phyloP scores from a whole-genome alignment of 176 grass and related monocot species.

The Aegilops longissima region DNA sequence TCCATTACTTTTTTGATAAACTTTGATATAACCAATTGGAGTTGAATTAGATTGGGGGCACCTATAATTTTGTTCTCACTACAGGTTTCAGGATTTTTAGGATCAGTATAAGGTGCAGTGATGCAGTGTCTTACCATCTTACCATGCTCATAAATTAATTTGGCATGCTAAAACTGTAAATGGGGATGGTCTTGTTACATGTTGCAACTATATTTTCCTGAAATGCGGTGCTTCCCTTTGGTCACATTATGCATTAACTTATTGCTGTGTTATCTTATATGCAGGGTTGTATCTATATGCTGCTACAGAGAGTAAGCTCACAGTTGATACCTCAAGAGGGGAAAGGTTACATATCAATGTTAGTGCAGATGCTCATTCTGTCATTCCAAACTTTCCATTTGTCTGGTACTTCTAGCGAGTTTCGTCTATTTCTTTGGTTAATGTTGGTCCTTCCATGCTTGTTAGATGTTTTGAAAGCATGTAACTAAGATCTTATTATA shows the following conservation, averaged over 20 bases:
- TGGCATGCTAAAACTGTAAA: constrained; percentile 11
- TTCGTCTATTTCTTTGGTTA: background rate
- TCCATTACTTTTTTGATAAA: background rate
- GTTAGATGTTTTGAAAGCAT: background rate
- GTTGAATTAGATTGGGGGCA: background rate
- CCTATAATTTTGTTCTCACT: constrained; percentile 3
- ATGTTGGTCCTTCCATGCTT: constrained; percentile 7
- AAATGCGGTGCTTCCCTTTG: background rate
- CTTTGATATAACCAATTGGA: background rate
- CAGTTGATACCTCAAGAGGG: constrained; percentile 97
- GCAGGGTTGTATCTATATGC: constrained; percentile 90
- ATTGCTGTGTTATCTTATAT: constrained; percentile 32
- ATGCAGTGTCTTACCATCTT: background rate
- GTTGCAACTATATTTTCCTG: constrained; percentile 7
- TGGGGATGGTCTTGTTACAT: background rate
- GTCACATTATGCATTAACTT: constrained; percentile 8
- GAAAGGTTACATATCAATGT: constrained; percentile 95
- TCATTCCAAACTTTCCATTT: constrained; percentile 12
- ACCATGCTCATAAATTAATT: background rate
- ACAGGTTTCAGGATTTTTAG: background rate
- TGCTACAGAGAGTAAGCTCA: constrained; percentile 89
- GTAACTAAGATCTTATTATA: background rate
- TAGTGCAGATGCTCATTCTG: constrained; percentile 38
- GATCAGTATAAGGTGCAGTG: background rate
- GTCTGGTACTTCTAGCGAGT: background rate